Evolutionary conservation across 768 basidiomycete genomes (phyloP).

Genomic region (Hygrocybe punicea): DNA sequence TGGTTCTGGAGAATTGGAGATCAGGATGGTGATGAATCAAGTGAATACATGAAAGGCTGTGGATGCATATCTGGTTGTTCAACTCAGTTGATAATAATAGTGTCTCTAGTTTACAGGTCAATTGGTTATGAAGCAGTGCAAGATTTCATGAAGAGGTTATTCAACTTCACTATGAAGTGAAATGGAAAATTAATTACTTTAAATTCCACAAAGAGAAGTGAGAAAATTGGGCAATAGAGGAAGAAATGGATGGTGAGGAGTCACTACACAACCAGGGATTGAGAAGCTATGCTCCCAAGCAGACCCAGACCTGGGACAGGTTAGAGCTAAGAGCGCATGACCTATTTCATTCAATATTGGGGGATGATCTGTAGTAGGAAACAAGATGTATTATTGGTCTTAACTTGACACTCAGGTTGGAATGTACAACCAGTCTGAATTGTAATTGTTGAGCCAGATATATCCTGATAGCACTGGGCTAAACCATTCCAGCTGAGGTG

Average conservation of each 20-base stretch:
- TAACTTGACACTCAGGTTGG: too few relatives aligned
- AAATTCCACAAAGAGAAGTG: neutral
- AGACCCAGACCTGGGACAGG: too few relatives aligned
- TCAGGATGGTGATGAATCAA: neutral
- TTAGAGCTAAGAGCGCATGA: too few relatives aligned
- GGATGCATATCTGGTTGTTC: neutral
- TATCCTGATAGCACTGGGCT: too few relatives aligned
- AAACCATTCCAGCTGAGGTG: too few relatives aligned
- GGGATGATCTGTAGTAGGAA: too few relatives aligned
- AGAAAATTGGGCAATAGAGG: neutral
- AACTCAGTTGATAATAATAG: neutral
- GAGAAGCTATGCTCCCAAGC: neutral
- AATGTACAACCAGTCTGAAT: too few relatives aligned
- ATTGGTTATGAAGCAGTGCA: slow-evolving; percentile 18
- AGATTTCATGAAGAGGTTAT: slow-evolving; percentile 15
- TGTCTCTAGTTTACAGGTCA: slow-evolving; percentile 8
- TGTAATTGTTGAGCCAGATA: neutral
- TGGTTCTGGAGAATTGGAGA: slow-evolving; percentile 7
- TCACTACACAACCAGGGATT: neutral
- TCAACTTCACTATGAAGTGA: slow-evolving; percentile 17
- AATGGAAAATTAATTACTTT: slow-evolving; percentile 17
- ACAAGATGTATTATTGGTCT: too few relatives aligned
- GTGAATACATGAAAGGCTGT: slow-evolving; percentile 6
- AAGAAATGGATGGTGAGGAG: neutral
- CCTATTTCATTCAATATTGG: too few relatives aligned